Conservation (phyloP, 495 filamentous ascomycete species). For the Aspergillus haitiensis region DNA sequence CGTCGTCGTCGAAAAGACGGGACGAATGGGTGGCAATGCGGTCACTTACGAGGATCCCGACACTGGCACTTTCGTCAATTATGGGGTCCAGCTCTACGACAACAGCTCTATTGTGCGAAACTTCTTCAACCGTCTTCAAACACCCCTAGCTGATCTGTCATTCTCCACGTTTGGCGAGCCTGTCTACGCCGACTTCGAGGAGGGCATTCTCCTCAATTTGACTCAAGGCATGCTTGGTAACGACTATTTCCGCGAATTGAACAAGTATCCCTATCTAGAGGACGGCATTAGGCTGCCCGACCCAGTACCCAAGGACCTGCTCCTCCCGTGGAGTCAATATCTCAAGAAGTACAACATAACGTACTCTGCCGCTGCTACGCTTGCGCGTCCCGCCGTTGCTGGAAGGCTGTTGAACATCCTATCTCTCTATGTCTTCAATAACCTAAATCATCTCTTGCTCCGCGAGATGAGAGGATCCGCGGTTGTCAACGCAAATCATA, state of each 20-base stretch:
- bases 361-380: conserved; percentile 17
- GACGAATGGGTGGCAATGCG: conserved; percentile 42
- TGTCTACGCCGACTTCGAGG: conserved; percentile 32
- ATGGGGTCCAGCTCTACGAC: conserved; percentile 39
- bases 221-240: background rate
- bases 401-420: conserved; percentile 33
- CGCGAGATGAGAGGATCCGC: background rate
- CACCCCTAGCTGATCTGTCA: conserved; percentile 20
- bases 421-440: conserved; percentile 24
- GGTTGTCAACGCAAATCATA: background rate
- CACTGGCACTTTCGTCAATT: conserved; percentile 36
- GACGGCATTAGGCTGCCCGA: conserved; percentile 43
- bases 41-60: conserved; percentile 45
- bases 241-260: conserved; percentile 26
- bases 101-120: conserved; percentile 34
- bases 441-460: conserved; percentile 5
- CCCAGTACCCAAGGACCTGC: conserved; percentile 50
- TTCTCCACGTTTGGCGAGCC: conserved; percentile 28
- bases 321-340: conserved; percentile 48
- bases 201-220: conserved; percentile 28
- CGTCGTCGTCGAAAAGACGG: conserved; percentile 44
- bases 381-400: conserved; percentile 29
- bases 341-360: conserved; percentile 42
- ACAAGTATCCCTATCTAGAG: conserved; percentile 44
- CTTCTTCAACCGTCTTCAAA: conserved; percentile 35